Evolutionary conservation across 75 land plant genomes (phyloP), one percentile per base, ranked within the genome.

Genomic region (Pseudotsuga menziesii): DNA sequence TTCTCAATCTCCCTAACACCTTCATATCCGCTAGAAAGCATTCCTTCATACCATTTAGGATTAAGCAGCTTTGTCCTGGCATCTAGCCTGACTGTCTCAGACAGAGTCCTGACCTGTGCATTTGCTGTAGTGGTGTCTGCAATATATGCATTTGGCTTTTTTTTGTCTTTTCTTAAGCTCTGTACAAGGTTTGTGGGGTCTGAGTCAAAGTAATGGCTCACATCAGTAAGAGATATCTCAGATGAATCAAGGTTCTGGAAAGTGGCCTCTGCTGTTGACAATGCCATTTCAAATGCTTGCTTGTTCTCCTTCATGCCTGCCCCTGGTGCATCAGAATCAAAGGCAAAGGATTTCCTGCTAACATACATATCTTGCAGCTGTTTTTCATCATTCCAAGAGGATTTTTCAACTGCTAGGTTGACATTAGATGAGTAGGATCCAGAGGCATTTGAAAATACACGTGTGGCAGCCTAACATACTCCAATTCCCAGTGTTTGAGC

Each of bases 1-100:
- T 97, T 97, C 85, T 97, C 99, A 35, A 97, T 97, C 85, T 97
- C 99, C 41, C 99, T 86, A 27, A 97, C 99, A 17, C 98, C 99
- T 79, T 97, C 99, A 79, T 97, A 97, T 2, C 99, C 99, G 55
- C 86, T 91, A 2, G 91, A 85, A 74, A 97, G 79, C 99, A 97
- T 97, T 55, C 99, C 99, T 80, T 97, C 99, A 78, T 97, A 97
- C 99, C 99, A 97, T 77, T 97, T 97, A n/a, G 99, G 99, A 85
- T 97, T 97, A 74, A 97, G 88, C 77, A 97, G 75, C 87, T 97
- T 97, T 16, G 99, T 97, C 35, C 99, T 73, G 8, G 99, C 99
- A 80, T 97, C 99, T 26, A 97, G 90, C 41, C 99, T 48, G 59
- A 97, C 96, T 3, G 99, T 97, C 90, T 97, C 99, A 20, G 98